phyloP scores from a whole-genome alignment of 805 yeast species.

The Pichia phayaonensis region DNA sequence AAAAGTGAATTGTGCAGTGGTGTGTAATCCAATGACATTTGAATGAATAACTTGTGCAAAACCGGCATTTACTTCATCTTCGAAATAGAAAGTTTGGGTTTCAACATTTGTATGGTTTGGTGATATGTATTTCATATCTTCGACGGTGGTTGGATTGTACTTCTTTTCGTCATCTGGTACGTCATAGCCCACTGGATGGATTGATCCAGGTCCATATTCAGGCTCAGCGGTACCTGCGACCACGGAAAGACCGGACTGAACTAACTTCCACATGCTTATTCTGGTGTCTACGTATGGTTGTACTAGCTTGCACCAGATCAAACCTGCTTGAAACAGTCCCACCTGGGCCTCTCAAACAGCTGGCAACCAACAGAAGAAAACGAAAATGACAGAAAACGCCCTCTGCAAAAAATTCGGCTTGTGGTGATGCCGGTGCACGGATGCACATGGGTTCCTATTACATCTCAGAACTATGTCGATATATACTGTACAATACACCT shows the following conservation, averaged over 20 bases:
- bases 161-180: slow-evolving; percentile 51
- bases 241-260: slow-evolving; percentile 51
- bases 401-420: background rate
- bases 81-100: slow-evolving; percentile 87
- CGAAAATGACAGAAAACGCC: background rate
- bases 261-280: slow-evolving; percentile 27
- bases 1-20: slow-evolving; percentile 91
- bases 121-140: slow-evolving; percentile 67
- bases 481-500: background rate
- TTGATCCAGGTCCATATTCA: slow-evolving; percentile 88
- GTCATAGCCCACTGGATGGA: slow-evolving; percentile 61
- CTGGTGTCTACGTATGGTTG: background rate
- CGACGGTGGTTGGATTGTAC: slow-evolving; percentile 48
- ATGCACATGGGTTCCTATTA: too few species aligned
- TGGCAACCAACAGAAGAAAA: background rate
- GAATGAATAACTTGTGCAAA: slow-evolving; percentile 95
- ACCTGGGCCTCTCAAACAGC: too few species aligned
- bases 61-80: slow-evolving; percentile 59
- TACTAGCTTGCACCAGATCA: background rate
- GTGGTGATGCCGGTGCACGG: background rate
- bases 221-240: slow-evolving; percentile 98
- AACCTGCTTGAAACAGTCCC: background rate
- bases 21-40: slow-evolving; percentile 77
- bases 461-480: too few species aligned
- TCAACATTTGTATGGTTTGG: slow-evolving; percentile 88